Evolutionary conservation across 495 filamentous ascomycete genomes (phyloP).

Genomic region (Xylaria longipes): DNA sequence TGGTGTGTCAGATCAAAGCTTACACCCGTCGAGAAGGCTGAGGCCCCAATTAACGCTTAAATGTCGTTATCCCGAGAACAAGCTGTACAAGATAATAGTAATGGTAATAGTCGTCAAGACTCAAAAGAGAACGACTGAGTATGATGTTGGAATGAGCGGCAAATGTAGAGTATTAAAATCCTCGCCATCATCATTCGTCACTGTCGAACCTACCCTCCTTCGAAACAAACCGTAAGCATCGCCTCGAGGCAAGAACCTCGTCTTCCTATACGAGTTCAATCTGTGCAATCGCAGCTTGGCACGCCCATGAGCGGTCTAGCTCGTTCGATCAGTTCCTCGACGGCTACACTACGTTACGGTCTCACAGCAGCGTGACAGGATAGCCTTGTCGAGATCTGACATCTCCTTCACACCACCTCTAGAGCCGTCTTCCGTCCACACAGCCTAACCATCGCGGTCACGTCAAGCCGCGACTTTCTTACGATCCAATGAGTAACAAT

Average conservation of each 20-base stretch:
- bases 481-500: not conserved
- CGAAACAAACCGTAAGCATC: not conserved
- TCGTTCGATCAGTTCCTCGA: conserved; percentile 12
- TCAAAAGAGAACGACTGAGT: not conserved
- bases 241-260: not conserved
- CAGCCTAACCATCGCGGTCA: conserved; percentile 1
- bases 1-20: not conserved
- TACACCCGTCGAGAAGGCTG: not conserved
- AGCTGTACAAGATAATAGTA: not conserved
- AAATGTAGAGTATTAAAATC: not conserved
- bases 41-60: not conserved
- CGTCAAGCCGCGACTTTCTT: not conserved
- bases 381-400: conserved; percentile 11
- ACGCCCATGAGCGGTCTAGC: not conserved
- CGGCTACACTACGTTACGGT: conserved; percentile 3
- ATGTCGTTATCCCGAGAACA: not conserved
- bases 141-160: not conserved
- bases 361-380: conserved; percentile 7
- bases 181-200: not conserved
- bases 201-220: not conserved
- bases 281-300: conserved; percentile 2
- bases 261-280: conserved; percentile 11
- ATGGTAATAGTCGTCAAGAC: not conserved
- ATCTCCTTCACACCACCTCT: not conserved
- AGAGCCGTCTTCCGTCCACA: not conserved